Conservation (phyloP, 371 early-diverging fungal genomes). For the Nematocida displodere region DNA sequence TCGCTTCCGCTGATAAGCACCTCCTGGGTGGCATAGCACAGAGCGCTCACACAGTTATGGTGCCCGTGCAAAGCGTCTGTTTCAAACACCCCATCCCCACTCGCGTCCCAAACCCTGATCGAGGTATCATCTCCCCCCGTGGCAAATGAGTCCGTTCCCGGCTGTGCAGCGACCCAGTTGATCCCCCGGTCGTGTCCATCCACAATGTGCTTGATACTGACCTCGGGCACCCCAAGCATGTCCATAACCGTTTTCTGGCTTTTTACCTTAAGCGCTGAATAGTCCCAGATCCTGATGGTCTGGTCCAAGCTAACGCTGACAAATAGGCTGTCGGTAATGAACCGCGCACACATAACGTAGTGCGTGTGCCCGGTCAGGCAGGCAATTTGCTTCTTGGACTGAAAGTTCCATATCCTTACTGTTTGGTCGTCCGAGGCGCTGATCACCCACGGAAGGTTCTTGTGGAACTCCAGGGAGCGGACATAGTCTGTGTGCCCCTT, state of each 20-base stretch:
- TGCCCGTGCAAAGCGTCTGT: slow-evolving; percentile 92
- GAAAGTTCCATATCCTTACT: slow-evolving; percentile 98
- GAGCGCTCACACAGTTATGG: slow-evolving; percentile 87
- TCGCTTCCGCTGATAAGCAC: slow-evolving; percentile 82
- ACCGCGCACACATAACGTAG: slow-evolving; percentile 96
- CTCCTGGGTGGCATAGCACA: slow-evolving; percentile 79
- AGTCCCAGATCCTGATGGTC: slow-evolving; percentile 96
- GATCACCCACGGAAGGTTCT: slow-evolving; percentile 93
- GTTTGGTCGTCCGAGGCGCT: slow-evolving; percentile 95
- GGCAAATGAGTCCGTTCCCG: slow-evolving; percentile 79
- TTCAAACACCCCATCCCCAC: slow-evolving; percentile 87
- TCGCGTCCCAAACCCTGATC: slow-evolving; percentile 93
- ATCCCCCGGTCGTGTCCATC: slow-evolving; percentile 97
- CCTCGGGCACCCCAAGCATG: slow-evolving; percentile 84
- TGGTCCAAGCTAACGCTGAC: slow-evolving; percentile 92
- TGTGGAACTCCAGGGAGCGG: slow-evolving; percentile 90
- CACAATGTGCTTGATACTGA: slow-evolving; percentile 86
- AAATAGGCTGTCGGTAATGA: slow-evolving; percentile 91
- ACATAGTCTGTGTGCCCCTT: slow-evolving; percentile 97
- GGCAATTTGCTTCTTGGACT: slow-evolving; percentile 88
- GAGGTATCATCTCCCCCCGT: slow-evolving; percentile 93
- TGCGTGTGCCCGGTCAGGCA: slow-evolving; percentile 95
- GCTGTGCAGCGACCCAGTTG: slow-evolving; percentile 91
- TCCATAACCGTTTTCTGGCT: slow-evolving; percentile 71
- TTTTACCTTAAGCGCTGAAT: slow-evolving; percentile 70